Evolutionary conservation across 2,329 filamentous ascomycete species (phyloP), one percentile per base, ranked within the genome.

Genomic region (Ophiostoma piceae): DNA sequence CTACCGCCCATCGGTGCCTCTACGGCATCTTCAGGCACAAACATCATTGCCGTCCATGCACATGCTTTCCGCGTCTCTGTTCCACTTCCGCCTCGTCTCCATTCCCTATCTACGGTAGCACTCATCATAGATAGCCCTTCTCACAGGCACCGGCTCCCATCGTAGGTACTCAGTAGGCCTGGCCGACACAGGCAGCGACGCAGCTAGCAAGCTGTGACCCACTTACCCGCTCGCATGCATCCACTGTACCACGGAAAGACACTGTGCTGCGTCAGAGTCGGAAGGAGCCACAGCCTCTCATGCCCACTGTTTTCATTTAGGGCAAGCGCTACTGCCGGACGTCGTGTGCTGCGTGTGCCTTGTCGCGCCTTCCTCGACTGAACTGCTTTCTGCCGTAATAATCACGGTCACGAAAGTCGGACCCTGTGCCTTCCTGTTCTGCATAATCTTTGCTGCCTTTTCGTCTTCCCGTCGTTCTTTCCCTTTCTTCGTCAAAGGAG

Each of bases 281-380:
- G 64, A 68, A 70, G 66, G 66, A 57, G 22, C 51, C 51, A 57
- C 51, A 12, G 62, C 62, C 35, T 60, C 62, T 68, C 62, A 54
- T 64, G 54, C 66, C 37, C 35, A 65, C 32, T 65, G 62, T 11
- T 65, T 65, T 39, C 19, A 5, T 39, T 22, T 68, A 29, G 62
- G 67, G 62, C 67, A 70, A 47, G 67, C 69, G 69, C 69, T 70
- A 67, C 69, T 70, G 69, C 66, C 69, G 66, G 60, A 64, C 60
- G 29, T 64, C 60, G 60, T 64, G 37, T 39, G 22, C 66, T 60
- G 69, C 29, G 43, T 68, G 16, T 70, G 57, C 66, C 66, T 62
- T 70, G 57, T 62, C 43, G 43, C 67, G 69, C 69, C 60, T 70
- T 64, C 29, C 66, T 47, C 19, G 19, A 47, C 35, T 32, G 16